phyloP scores from a whole-genome alignment of 75 land plant genomes.

The Azolla pinnata region DNA sequence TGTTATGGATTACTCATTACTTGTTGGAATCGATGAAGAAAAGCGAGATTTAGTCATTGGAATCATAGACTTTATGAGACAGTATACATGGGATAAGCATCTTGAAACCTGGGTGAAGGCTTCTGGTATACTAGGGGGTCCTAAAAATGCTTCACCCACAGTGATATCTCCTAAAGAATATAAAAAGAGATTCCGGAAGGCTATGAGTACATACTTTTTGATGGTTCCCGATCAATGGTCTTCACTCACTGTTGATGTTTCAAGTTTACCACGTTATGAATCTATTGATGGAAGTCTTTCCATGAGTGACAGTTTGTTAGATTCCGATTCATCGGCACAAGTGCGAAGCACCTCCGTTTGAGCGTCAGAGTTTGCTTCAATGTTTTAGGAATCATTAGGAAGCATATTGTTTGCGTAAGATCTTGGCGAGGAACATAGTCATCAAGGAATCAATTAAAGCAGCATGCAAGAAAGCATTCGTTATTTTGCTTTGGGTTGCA shows the following conservation, averaged over 20 bases:
- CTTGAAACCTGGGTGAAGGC: constrained; percentile 97
- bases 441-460: too few relatives aligned
- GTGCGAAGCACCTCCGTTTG: background rate
- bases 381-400: too few relatives aligned
- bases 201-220: constrained; percentile 89
- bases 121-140: constrained; percentile 97
- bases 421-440: too few relatives aligned
- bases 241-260: constrained; percentile 13
- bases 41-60: constrained; percentile 81
- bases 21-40: constrained; percentile 80
- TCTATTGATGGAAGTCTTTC: background rate
- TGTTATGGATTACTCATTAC: constrained; percentile 91
- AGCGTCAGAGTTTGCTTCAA: too few relatives aligned
- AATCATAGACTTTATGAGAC: constrained; percentile 94
- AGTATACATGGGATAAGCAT: constrained; percentile 99
- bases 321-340: too few relatives aligned
- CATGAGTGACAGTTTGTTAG: too few relatives aligned
- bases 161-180: constrained; percentile 84
- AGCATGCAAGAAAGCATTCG: too few relatives aligned
- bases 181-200: constrained; percentile 91
- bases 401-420: too few relatives aligned
- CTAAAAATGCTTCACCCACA: constrained; percentile 78
- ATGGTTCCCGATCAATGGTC: constrained; percentile 86
- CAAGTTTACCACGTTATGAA: background rate
- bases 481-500: too few relatives aligned